A percentile compares a stretch with the other conserved stretches of the same genome.
phyloP scores from a whole-genome alignment of 768 basidiomycete genomes.

The Calvatia gigantea region DNA sequence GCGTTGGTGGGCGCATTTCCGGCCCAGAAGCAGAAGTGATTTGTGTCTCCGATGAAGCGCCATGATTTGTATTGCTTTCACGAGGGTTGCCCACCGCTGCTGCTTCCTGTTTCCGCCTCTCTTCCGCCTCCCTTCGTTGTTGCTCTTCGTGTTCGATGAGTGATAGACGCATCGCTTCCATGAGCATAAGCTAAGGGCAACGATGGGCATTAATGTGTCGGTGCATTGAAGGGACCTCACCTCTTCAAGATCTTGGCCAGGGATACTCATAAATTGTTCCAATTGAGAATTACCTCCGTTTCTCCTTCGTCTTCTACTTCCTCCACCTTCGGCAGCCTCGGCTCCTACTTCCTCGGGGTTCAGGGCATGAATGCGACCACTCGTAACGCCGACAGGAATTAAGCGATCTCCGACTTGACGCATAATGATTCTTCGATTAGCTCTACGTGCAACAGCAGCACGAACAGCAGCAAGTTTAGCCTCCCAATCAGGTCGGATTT shows the following conservation, averaged over 20 bases:
- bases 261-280: slow-evolving; percentile 69
- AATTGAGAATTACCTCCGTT: slow-evolving; percentile 53
- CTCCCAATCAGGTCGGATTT: slow-evolving; percentile 98
- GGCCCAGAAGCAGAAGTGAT: slow-evolving; percentile 26
- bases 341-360: slow-evolving; percentile 55
- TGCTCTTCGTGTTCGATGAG: slow-evolving; percentile 94
- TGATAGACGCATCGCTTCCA: slow-evolving; percentile 98
- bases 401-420: slow-evolving; percentile 96
- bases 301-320: slow-evolving; percentile 58
- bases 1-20: slow-evolving; percentile 23
- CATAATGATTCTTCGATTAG: slow-evolving; percentile 96
- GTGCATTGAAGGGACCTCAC: slow-evolving; percentile 37
- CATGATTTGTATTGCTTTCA: slow-evolving; percentile 14
- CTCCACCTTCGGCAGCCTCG: slow-evolving; percentile 37
- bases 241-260: slow-evolving; percentile 91
- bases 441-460: slow-evolving; percentile 93
- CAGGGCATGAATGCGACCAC: slow-evolving; percentile 74
- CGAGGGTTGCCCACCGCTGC: slow-evolving; percentile 26
- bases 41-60: slow-evolving; percentile 20
- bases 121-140: slow-evolving; percentile 71
- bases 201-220: neutral
- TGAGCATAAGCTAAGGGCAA: slow-evolving; percentile 80
- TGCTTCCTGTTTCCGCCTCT: slow-evolving; percentile 54
- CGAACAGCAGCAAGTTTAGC: slow-evolving; percentile 90
- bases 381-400: slow-evolving; percentile 95